Percentiles rank a stretch among this genome's conserved stretches.
phyloP scores from a whole-genome alignment of 768 basidiomycete species.

The Gloeostereum incarnatum region DNA sequence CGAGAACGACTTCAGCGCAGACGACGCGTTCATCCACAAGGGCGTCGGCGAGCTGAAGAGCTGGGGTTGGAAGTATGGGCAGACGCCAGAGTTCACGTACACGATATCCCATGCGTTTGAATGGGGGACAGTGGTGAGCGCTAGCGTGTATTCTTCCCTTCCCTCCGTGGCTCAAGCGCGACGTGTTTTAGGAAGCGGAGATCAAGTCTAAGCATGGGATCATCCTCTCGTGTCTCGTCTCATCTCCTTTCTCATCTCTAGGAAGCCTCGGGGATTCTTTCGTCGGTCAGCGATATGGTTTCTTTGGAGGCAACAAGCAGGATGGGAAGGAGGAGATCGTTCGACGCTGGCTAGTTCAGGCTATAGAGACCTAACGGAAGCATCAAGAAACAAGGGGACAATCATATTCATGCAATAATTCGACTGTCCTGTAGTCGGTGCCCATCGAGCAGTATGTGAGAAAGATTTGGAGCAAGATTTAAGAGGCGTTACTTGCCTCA shows the following conservation, averaged over 20 bases:
- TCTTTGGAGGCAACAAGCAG: too few relatives aligned
- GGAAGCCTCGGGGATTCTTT: slow-evolving; percentile 11
- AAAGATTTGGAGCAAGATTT: too few relatives aligned
- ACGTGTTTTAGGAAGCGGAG: slow-evolving; percentile 26
- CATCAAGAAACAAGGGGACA: too few relatives aligned
- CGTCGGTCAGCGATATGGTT: slow-evolving; percentile 1
- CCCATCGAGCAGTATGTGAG: too few relatives aligned
- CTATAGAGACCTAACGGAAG: too few relatives aligned
- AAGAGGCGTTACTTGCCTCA: too few relatives aligned
- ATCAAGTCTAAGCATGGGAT: slow-evolving; percentile 60
- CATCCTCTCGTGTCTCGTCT: slow-evolving; percentile 47
- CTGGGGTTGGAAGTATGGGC: slow-evolving; percentile 92
- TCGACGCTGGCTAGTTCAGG: slow-evolving; percentile 5
- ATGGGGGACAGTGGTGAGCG: slow-evolving; percentile 43
- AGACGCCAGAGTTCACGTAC: slow-evolving; percentile 90
- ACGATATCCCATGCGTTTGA: slow-evolving; percentile 29
- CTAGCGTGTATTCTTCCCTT: neutral
- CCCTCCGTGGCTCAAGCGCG: slow-evolving; percentile 1
- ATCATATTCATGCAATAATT: too few relatives aligned
- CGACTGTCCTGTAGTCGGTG: too few relatives aligned
- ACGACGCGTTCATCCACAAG: slow-evolving; percentile 49
- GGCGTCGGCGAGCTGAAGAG: slow-evolving; percentile 78
- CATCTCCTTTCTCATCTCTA: slow-evolving; percentile 19
- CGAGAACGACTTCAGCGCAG: slow-evolving; percentile 32
- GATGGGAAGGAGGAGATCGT: slow-evolving; percentile 9